phyloP scores from a whole-genome alignment of 2,329 filamentous ascomycete species.

The Dactylellina cionopaga region DNA sequence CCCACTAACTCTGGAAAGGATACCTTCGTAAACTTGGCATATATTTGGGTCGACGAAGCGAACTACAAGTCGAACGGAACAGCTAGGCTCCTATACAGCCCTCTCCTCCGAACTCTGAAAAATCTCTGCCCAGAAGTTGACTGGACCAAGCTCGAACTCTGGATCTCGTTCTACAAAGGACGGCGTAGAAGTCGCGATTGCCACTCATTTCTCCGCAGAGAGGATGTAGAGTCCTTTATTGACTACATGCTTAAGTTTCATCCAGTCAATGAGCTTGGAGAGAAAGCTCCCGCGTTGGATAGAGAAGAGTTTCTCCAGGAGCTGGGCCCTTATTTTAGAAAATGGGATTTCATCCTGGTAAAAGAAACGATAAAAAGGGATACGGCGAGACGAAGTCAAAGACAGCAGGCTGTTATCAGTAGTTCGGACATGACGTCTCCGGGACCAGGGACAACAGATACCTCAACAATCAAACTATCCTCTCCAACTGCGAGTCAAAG shows the following conservation, averaged over 20 bases:
- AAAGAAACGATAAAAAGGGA: slow-evolving; percentile 14
- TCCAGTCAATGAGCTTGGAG: slow-evolving; percentile 22
- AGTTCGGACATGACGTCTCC: neutral
- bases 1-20: slow-evolving; percentile 19
- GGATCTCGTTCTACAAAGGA: slow-evolving; percentile 29
- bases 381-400: neutral
- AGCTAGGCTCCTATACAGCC: slow-evolving; percentile 28
- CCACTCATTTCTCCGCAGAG: slow-evolving; percentile 29
- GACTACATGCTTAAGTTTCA: slow-evolving; percentile 47
- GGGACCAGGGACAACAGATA: neutral
- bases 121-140: slow-evolving; percentile 39
- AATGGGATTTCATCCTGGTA: slow-evolving; percentile 38
- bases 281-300: slow-evolving; percentile 10
- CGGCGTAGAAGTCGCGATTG: slow-evolving; percentile 37
- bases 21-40: neutral
- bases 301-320: neutral
- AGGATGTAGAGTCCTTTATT: slow-evolving; percentile 45
- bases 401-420: neutral
- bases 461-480: neutral
- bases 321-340: slow-evolving; percentile 27
- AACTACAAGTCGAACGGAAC: slow-evolving; percentile 5
- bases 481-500: neutral
- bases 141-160: slow-evolving; percentile 40
- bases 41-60: slow-evolving; percentile 20
- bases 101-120: slow-evolving; percentile 23